These are phyloP conservation scores for Tylopilus rubrobrunneus DNA, from an alignment of 768 basidiomycete species.

Conservation along the genomic window DNA sequence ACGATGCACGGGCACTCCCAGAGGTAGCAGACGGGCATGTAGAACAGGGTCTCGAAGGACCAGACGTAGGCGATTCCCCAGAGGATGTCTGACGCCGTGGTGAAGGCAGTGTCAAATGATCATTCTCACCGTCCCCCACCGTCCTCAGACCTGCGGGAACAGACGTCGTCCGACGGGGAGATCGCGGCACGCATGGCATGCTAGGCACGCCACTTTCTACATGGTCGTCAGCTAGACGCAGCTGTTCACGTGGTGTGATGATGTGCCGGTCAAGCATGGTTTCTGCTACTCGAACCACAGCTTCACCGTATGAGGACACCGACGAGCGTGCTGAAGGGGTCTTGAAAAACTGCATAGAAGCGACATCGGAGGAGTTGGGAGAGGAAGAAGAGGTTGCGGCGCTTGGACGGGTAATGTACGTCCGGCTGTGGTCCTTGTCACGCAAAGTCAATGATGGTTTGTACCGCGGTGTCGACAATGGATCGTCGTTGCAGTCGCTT, in stretches of 20 bases:
- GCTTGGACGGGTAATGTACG: conserved; percentile 34
- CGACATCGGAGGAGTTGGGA: conserved; percentile 54
- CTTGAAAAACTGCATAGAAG: conserved; percentile 50
- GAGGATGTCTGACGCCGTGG: conserved; percentile 9
- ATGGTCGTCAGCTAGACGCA: conserved; percentile 33
- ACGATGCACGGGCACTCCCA: conserved; percentile 41
- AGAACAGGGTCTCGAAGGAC: conserved; percentile 45
- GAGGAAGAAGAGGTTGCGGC: conserved; percentile 58
- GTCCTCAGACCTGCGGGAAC: conserved; percentile 11
- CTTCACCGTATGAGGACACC: conserved; percentile 50
- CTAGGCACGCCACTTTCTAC: background rate
- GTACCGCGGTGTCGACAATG: conserved; percentile 6
- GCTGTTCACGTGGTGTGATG: conserved; percentile 53
- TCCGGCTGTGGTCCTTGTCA: conserved; percentile 4
- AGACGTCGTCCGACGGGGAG: conserved; percentile 19
- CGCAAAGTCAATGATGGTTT: conserved; percentile 2
- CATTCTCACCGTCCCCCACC: conserved; percentile 8
- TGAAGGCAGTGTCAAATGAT: conserved; percentile 5
- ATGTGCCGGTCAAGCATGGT: conserved; percentile 41
- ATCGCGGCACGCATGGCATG: background rate
- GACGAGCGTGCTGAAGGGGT: conserved; percentile 51
- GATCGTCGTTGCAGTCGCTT: conserved; percentile 2
- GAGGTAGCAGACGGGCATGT: conserved; percentile 23
- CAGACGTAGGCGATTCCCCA: conserved; percentile 19
- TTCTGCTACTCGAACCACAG: conserved; percentile 37